Evolutionary conservation across 2,329 filamentous ascomycete species (phyloP).

Genomic region (Paraphoma sp.): DNA sequence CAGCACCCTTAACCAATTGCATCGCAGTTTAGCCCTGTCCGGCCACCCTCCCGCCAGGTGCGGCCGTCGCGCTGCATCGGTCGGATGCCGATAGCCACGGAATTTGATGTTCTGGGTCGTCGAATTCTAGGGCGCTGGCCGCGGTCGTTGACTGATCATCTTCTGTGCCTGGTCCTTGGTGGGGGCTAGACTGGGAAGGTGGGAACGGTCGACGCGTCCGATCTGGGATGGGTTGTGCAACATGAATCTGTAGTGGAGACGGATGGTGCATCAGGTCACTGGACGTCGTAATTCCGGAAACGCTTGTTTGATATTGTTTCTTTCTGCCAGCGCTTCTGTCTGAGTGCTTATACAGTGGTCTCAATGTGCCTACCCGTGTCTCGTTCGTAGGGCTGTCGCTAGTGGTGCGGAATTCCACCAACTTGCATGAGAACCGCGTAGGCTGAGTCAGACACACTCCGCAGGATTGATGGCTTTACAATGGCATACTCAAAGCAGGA

Average conservation of each 20-base stretch:
- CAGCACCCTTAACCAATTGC: slow-evolving; percentile 7
- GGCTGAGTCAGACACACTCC: background rate
- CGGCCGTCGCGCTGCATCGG: background rate
- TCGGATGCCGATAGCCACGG: background rate
- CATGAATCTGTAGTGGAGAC: background rate
- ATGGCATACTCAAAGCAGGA: background rate
- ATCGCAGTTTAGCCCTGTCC: slow-evolving; percentile 2
- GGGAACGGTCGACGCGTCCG: slow-evolving; percentile 6
- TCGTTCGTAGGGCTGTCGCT: background rate
- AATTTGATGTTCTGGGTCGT: no score
- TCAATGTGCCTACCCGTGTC: background rate
- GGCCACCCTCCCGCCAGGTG: background rate
- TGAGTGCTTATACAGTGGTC: no score
- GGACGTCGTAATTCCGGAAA: background rate
- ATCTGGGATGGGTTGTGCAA: background rate
- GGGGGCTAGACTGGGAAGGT: slow-evolving; percentile 8
- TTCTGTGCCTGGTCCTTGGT: background rate
- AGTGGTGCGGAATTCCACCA: background rate
- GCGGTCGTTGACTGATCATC: background rate
- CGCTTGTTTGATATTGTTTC: background rate
- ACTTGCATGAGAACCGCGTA: background rate
- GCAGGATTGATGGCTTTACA: background rate
- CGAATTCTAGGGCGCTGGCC: background rate
- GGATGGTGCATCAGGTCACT: background rate
- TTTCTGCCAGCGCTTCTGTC: background rate